A percentile compares a stretch with the other conserved stretches of the same genome.
Evolutionary conservation across 208 protist species (phyloP).

Genomic region (Lotmaria passim): DNA sequence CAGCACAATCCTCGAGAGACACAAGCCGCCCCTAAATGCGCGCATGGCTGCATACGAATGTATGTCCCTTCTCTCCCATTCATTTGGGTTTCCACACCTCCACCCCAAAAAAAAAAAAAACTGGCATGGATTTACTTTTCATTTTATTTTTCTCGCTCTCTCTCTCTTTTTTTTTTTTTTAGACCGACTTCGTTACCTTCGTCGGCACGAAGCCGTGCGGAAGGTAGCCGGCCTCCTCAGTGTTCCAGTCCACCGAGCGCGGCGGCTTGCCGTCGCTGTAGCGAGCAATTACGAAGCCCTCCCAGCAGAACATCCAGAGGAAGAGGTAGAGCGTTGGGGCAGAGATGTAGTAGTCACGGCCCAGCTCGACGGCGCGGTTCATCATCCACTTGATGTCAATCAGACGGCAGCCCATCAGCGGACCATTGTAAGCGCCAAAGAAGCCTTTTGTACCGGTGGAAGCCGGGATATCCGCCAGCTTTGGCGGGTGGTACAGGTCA

Average conservation of each 20-base stretch:
- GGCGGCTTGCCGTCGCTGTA: conserved; percentile 88
- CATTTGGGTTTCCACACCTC: too few species aligned
- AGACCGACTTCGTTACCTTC: conserved; percentile 61
- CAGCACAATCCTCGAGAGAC: not conserved
- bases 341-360: conserved; percentile 88
- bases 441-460: conserved; percentile 71
- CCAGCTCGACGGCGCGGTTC: conserved; percentile 86
- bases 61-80: not conserved
- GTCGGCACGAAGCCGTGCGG: conserved; percentile 76
- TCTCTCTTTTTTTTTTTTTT: conserved; percentile 21
- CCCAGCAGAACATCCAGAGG: conserved; percentile 89
- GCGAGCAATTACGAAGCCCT: conserved; percentile 69
- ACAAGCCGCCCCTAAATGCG: not conserved
- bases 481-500: conserved; percentile 84
- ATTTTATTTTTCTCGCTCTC: not conserved
- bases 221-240: conserved; percentile 81
- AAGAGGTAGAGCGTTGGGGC: conserved; percentile 82
- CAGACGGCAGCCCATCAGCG: conserved; percentile 62
- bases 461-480: conserved; percentile 76
- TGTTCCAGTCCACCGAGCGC: conserved; percentile 89
- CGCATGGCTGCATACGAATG: not conserved
- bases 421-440: conserved; percentile 81
- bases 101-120: conserved; percentile 11
- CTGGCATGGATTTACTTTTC: not conserved
- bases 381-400: conserved; percentile 92